A percentile compares a stretch with the other conserved stretches of the same genome.
phyloP scores from a whole-genome alignment of 192 early-diverging fungal genomes.

The Funneliformis mosseae region DNA sequence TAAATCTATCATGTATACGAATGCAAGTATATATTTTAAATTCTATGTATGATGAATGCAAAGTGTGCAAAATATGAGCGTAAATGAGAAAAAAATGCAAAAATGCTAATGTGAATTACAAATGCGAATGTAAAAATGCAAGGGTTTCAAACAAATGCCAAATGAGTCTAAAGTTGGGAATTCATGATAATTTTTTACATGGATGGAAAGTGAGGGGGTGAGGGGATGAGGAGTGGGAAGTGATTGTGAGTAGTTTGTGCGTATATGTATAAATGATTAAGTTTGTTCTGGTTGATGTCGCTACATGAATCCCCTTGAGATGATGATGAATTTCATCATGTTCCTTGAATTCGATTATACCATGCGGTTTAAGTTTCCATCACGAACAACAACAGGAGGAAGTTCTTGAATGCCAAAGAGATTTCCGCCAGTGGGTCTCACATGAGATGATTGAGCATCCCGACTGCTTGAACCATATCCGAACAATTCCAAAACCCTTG shows the following conservation, averaged over 20 bases:
- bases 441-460: neutral
- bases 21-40: neutral
- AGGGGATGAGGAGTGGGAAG: neutral
- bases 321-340: neutral
- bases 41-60: neutral
- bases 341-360: neutral
- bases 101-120: neutral
- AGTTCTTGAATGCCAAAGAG: slow-evolving; percentile 25
- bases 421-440: neutral
- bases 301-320: neutral
- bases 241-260: too few species aligned
- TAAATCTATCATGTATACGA: neutral
- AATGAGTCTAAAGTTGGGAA: neutral
- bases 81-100: neutral
- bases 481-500: neutral
- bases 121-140: slow-evolving; percentile 1
- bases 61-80: neutral
- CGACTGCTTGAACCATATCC: neutral
- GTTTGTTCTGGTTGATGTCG: neutral
- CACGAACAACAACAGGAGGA: slow-evolving; percentile 6
- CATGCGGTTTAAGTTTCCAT: neutral
- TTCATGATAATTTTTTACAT: neutral
- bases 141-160: neutral
- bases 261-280: neutral
- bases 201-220: neutral